Evolutionary conservation across 2,329 filamentous ascomycete species (phyloP), one percentile per base, ranked within the genome.

Genomic region (Beauveria bassiana): DNA sequence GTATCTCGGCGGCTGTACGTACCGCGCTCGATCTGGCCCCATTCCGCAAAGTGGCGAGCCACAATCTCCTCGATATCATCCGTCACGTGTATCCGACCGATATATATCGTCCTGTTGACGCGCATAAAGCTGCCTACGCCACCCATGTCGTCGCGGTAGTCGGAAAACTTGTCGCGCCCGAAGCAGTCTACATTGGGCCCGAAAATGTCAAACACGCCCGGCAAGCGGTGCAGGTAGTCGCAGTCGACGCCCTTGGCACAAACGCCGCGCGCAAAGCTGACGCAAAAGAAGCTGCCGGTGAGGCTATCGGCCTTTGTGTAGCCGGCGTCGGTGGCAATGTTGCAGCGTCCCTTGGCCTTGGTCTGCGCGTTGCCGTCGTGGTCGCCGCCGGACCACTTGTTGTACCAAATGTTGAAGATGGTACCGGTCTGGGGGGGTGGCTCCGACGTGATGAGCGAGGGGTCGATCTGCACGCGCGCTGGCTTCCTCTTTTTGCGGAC

Each of bases 361-460:
- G 87, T 89, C 71, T 97, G 88, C 42, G 89, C 91, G 68, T 93
- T 91, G 78, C 96, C 92, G 71, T 98, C 93, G 64, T 92, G 86
- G 75, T 99, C 95, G 70, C 95, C 95, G 66, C 95, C 95, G 1
- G 88, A 89, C 93, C 93, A 98, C 76, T 97, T 98, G 79, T 96
- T 97, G 78, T 97, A 96, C 93, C 93, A 97, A 70, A 96, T 96
- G 75, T 99, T 99, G 82, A 95, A 99, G 62, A 93, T 91, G 0
- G 91, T 96, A 59, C 95, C 95, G 0, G 93, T 98, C 70, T 98
- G 93, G 1, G 91, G 90, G 18, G 93, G 91, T 4, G 90, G 89
- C 68, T 96, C 91, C 40, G 88, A 88, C 68, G 89, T 90, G 76
- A 96, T 84, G 49, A 87, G 87, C 46, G 88, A 86, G 1, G 92